Evolutionary conservation across 768 basidiomycete genomes (phyloP).

Genomic region (Sporobolomyces roseus): DNA sequence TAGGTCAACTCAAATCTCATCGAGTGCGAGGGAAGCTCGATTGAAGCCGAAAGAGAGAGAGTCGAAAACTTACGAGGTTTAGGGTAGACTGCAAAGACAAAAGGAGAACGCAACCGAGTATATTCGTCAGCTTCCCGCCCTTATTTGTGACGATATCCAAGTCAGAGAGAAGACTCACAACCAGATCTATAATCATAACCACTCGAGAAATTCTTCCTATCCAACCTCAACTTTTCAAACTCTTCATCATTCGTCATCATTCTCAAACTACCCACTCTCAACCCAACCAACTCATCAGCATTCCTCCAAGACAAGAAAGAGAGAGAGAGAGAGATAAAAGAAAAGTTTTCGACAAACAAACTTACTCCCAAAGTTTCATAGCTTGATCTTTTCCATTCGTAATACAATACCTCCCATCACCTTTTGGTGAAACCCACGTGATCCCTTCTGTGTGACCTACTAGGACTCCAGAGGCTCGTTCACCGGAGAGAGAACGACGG

Average conservation of each 20-base stretch:
- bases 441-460: slow-evolving; percentile 80
- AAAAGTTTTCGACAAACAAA: no score
- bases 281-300: not conserved
- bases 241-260: slow-evolving; percentile 33
- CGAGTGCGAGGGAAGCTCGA: no score
- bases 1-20: not conserved
- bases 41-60: no score
- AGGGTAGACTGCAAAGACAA: not conserved
- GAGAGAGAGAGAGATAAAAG: no score
- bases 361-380: slow-evolving; percentile 38
- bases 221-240: slow-evolving; percentile 27
- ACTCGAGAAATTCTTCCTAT: slow-evolving; percentile 23
- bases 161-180: slow-evolving; percentile 2
- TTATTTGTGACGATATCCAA: not conserved
- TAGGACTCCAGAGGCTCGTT: slow-evolving; percentile 84
- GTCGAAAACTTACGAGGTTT: slow-evolving; percentile 4
- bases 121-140: not conserved
- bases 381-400: slow-evolving; percentile 91
- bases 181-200: slow-evolving; percentile 21
- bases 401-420: slow-evolving; percentile 89
- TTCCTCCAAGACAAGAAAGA: not conserved
- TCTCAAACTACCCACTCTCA: slow-evolving; percentile 11
- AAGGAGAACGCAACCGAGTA: no score
- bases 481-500: slow-evolving; percentile 54
- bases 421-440: slow-evolving; percentile 68